These are phyloP conservation scores for Myriosclerotinia scirpicola DNA, from an alignment of 2,329 filamentous ascomycete species.

Conservation along the genomic window DNA sequence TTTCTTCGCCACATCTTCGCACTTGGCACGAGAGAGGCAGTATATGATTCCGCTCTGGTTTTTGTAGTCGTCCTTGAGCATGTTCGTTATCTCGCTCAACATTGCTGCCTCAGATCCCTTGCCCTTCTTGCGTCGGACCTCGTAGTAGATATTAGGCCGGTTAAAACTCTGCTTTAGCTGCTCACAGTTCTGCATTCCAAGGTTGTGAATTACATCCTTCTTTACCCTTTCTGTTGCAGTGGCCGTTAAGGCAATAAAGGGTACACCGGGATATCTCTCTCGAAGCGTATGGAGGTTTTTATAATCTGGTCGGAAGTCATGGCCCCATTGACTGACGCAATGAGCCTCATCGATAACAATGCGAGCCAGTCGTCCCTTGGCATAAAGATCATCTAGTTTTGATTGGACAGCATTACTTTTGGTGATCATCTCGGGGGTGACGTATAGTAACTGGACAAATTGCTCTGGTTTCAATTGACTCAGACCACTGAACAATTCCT, in stretches of 20 bases:
- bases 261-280: slow-evolving; percentile 70
- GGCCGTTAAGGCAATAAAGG: slow-evolving; percentile 91
- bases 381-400: slow-evolving; percentile 67
- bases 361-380: slow-evolving; percentile 71
- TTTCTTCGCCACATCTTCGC: slow-evolving; percentile 74
- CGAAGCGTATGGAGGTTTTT: slow-evolving; percentile 79
- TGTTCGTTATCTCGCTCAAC: slow-evolving; percentile 53
- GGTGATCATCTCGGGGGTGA: slow-evolving; percentile 95
- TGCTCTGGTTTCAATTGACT: slow-evolving; percentile 67
- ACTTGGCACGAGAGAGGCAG: slow-evolving; percentile 79
- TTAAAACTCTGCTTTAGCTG: slow-evolving; percentile 94
- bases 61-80: slow-evolving; percentile 69
- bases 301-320: slow-evolving; percentile 96
- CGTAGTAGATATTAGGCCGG: slow-evolving; percentile 88
- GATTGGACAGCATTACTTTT: slow-evolving; percentile 71
- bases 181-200: slow-evolving; percentile 75
- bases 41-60: slow-evolving; percentile 88
- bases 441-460: slow-evolving; percentile 79
- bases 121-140: slow-evolving; percentile 61
- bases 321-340: slow-evolving; percentile 98
- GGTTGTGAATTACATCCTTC: slow-evolving; percentile 84
- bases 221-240: slow-evolving; percentile 94
- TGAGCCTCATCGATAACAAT: slow-evolving; percentile 99
- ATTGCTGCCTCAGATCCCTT: slow-evolving; percentile 37
- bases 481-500: slow-evolving; percentile 64